A percentile compares a stretch with the other conserved stretches of the same genome.
phyloP scores from a whole-genome alignment of 495 filamentous ascomycete genomes.

The Choiromyces venosus region DNA sequence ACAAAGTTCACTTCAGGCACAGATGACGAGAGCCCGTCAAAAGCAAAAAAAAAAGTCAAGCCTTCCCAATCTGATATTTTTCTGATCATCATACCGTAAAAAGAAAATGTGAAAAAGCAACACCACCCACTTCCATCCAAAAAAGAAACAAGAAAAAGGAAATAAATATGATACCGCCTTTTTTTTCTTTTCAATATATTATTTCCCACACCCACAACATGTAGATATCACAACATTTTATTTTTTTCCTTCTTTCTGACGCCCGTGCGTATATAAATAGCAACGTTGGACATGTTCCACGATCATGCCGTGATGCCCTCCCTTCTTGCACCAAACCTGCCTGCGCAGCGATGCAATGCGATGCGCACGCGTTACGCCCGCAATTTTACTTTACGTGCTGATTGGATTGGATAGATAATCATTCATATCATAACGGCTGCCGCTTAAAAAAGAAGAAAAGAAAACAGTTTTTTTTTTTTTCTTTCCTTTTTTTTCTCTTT shows the following conservation, averaged over 20 bases:
- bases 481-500: background rate
- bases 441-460: background rate
- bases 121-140: background rate
- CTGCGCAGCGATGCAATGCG: background rate
- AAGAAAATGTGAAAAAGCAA: background rate
- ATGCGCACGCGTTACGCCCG: conserved; percentile 1
- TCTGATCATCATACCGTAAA: background rate
- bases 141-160: background rate
- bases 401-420: too few species aligned
- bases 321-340: too few species aligned
- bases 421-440: too few species aligned
- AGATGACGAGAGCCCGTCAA: conserved; percentile 30
- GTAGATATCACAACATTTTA: background rate
- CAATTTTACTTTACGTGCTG: background rate
- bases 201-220: background rate
- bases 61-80: background rate
- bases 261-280: background rate
- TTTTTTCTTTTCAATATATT: background rate
- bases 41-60: conserved; percentile 19
- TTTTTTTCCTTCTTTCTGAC: too few species aligned
- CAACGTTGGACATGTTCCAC: background rate
- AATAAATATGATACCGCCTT: background rate
- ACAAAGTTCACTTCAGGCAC: conserved; percentile 25
- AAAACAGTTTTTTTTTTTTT: background rate
- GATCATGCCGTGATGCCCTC: conserved; percentile 2